Evolutionary conservation across 164 flowering plant species (phyloP).

Genomic region (Akebia trifoliata): DNA sequence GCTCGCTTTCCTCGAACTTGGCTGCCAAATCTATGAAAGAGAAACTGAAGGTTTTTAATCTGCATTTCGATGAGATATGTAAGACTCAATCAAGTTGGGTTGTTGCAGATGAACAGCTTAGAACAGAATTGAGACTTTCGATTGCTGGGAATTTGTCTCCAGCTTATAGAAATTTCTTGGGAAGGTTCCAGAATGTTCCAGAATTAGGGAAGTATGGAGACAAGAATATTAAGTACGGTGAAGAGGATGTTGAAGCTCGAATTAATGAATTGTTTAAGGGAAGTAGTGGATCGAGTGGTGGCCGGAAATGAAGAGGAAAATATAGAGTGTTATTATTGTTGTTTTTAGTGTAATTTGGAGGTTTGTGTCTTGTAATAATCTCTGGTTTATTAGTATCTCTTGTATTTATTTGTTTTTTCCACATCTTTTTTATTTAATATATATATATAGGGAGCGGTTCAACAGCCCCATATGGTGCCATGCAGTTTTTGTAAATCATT

Average conservation of each 20-base stretch:
- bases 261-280: slow-evolving; percentile 57
- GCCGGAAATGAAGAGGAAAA: slow-evolving; percentile 31
- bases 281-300: slow-evolving; percentile 23
- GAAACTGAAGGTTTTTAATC: slow-evolving; percentile 61
- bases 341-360: slow-evolving; percentile 1
- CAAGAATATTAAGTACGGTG: slow-evolving; percentile 43
- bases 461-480: no score
- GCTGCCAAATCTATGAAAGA: slow-evolving; percentile 42
- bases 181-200: slow-evolving; percentile 39
- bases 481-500: no score
- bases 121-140: slow-evolving; percentile 52
- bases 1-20: slow-evolving; percentile 20
- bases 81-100: slow-evolving; percentile 63
- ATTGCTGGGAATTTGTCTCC: slow-evolving; percentile 42
- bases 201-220: slow-evolving; percentile 53
- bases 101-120: slow-evolving; percentile 64
- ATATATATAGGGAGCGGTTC: no score
- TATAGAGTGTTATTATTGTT: not conserved
- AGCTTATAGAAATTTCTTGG: slow-evolving; percentile 59
- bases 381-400: not conserved
- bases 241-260: slow-evolving; percentile 62
- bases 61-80: slow-evolving; percentile 55
- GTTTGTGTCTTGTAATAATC: not conserved
- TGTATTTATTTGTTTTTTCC: no score
- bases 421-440: no score